phyloP scores from a whole-genome alignment of 305 asterid genomes.

The Lippia alba region DNA sequence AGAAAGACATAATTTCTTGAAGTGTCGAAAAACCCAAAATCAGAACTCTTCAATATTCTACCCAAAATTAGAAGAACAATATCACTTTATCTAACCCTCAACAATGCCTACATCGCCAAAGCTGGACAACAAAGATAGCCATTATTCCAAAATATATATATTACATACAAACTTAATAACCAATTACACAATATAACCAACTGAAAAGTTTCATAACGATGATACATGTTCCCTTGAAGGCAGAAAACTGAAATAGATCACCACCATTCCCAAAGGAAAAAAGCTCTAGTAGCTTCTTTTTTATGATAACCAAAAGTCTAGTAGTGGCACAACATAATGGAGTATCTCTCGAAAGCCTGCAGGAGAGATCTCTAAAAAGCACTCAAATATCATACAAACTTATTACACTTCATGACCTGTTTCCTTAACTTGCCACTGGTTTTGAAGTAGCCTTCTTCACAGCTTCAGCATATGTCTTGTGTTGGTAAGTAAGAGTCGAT shows the following conservation, averaged over 20 bases:
- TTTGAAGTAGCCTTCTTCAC: slow-evolving; percentile 72
- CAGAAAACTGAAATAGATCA: slow-evolving; percentile 14
- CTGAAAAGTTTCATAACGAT: slow-evolving; percentile 28
- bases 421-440: slow-evolving; percentile 60
- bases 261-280: slow-evolving; percentile 27
- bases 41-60: neutral
- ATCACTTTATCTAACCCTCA: neutral
- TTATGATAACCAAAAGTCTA: slow-evolving; percentile 29
- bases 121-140: neutral
- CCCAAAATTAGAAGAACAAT: neutral
- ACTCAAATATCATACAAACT: slow-evolving; percentile 35
- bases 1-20: no score
- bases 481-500: slow-evolving; percentile 87
- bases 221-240: slow-evolving; percentile 34
- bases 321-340: slow-evolving; percentile 37
- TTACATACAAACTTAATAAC: neutral
- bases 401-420: slow-evolving; percentile 26
- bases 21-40: no score
- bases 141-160: neutral
- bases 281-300: slow-evolving; percentile 29
- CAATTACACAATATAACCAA: neutral
- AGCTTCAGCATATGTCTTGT: slow-evolving; percentile 86
- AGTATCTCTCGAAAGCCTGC: slow-evolving; percentile 15
- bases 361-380: slow-evolving; percentile 27
- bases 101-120: neutral